Conservation (phyloP, 2,329 filamentous ascomycete genomes). For the Fonsecaea monophora region DNA sequence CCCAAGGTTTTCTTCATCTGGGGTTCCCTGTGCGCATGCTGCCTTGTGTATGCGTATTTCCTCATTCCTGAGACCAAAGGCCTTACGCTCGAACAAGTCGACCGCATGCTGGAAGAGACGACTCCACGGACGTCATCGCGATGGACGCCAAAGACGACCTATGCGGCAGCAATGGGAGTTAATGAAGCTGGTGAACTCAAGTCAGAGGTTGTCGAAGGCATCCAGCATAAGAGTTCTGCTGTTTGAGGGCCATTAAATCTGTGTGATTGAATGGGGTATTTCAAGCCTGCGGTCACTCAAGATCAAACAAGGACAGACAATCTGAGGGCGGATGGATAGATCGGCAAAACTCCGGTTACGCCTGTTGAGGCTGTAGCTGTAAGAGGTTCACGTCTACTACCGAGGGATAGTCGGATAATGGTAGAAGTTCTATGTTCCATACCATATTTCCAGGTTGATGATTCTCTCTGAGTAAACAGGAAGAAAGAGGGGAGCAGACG, state of each 20-base stretch:
- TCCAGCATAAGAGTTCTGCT: constrained; percentile 43
- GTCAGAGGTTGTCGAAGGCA: constrained; percentile 41
- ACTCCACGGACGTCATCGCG: constrained; percentile 76
- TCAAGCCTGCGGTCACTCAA: neutral
- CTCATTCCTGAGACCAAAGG: constrained; percentile 77
- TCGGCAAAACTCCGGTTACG: neutral
- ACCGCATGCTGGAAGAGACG: constrained; percentile 88
- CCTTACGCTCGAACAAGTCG: constrained; percentile 78
- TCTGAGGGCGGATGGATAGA: neutral
- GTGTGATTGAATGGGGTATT: no score
- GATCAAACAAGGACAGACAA: neutral
- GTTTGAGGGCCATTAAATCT: constrained; percentile 29
- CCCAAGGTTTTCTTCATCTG: constrained; percentile 82
- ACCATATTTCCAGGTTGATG: no score
- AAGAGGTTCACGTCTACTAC: neutral
- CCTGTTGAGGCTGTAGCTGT: neutral
- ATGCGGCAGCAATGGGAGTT: constrained; percentile 63
- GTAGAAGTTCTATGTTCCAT: neutral
- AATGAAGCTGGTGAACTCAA: constrained; percentile 47
- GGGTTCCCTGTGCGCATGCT: constrained; percentile 75
- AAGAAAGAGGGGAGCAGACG: no score
- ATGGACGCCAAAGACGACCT: constrained; percentile 76
- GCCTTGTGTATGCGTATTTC: constrained; percentile 75
- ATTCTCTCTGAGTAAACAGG: no score
- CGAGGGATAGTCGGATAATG: neutral